Conservation (phyloP, 805 yeast genomes). For the Candida argentea region DNA sequence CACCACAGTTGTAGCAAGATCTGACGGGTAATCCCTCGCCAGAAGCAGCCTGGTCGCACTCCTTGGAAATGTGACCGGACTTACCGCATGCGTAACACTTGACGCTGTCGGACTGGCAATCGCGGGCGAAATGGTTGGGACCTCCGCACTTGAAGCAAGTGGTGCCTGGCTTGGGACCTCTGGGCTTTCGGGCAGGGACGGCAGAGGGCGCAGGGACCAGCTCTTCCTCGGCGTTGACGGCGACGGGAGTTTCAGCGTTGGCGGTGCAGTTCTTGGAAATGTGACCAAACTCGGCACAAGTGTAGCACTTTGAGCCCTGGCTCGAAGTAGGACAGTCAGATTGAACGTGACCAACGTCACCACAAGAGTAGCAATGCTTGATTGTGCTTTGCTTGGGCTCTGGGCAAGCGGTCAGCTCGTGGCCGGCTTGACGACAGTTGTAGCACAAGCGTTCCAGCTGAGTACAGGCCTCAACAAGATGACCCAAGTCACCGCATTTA, state of each 20-base stretch:
- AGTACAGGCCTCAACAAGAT: slow-evolving; percentile 79
- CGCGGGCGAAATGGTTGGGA: slow-evolving; percentile 88
- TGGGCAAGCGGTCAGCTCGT: slow-evolving; percentile 82
- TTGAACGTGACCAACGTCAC: slow-evolving; percentile 82
- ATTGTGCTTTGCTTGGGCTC: slow-evolving; percentile 76
- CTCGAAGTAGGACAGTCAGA: slow-evolving; percentile 67
- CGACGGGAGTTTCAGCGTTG: slow-evolving; percentile 12
- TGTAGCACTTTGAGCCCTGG: slow-evolving; percentile 70
- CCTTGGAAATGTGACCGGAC: slow-evolving; percentile 82
- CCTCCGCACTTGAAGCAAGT: slow-evolving; percentile 89
- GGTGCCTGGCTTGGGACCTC: slow-evolving; percentile 23
- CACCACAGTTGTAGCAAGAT: slow-evolving; percentile 66
- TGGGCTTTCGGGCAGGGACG: slow-evolving; percentile 11
- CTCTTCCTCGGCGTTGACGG: no score
- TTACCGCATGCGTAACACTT: slow-evolving; percentile 92
- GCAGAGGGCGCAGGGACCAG: slow-evolving; percentile 11
- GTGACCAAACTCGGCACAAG: slow-evolving; percentile 72
- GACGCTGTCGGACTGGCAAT: slow-evolving; percentile 61
- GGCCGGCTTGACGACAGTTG: slow-evolving; percentile 88
- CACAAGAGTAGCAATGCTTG: slow-evolving; percentile 91
- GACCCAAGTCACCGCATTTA: slow-evolving; percentile 90
- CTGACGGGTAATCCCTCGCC: slow-evolving; percentile 36
- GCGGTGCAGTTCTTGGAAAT: slow-evolving; percentile 63
- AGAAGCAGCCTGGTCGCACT: slow-evolving; percentile 53
- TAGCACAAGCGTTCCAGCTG: slow-evolving; percentile 82